Evolutionary conservation across 2,329 filamentous ascomycete genomes (phyloP).

Genomic region (Colletotrichum orbiculare): DNA sequence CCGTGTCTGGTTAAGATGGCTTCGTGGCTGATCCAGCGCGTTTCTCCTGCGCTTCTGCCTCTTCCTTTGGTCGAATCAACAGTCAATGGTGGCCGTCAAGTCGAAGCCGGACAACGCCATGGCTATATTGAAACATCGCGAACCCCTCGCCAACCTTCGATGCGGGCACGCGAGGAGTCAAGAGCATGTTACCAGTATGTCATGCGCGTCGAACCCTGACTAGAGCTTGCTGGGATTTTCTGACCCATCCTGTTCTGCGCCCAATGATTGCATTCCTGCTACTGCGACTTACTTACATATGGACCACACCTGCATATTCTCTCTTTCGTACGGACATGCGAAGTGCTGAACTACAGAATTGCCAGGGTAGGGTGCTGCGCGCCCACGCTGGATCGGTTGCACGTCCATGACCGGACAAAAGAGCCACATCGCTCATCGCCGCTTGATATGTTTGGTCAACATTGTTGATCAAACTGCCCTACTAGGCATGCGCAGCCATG

Average conservation of each 20-base stretch:
- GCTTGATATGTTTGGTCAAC: slow-evolving; percentile 1
- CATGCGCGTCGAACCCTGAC: slow-evolving; percentile 19
- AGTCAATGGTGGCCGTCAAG: background rate
- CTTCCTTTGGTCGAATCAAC: background rate
- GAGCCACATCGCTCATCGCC: slow-evolving; percentile 20
- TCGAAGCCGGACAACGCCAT: background rate
- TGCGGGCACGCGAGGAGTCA: slow-evolving; percentile 9
- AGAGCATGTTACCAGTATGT: slow-evolving; percentile 2
- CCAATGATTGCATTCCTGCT: slow-evolving; percentile 13
- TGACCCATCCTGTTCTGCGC: background rate
- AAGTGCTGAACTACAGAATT: slow-evolving; percentile 4
- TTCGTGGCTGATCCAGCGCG: slow-evolving; percentile 24
- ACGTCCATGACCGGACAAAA: slow-evolving; percentile 8
- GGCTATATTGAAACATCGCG: slow-evolving; percentile 8
- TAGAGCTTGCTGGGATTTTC: slow-evolving; percentile 14
- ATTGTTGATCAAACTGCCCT: slow-evolving; percentile 18
- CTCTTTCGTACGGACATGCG: slow-evolving; percentile 15
- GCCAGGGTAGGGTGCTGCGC: slow-evolving; percentile 18
- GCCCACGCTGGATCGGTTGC: slow-evolving; percentile 13
- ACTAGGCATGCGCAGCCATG: slow-evolving; percentile 13
- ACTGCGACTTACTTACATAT: slow-evolving; percentile 35
- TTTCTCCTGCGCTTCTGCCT: slow-evolving; percentile 14
- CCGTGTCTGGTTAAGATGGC: no score
- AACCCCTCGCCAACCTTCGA: background rate
- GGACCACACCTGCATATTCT: slow-evolving; percentile 24